phyloP scores from a whole-genome alignment of 352 stramenopile genomes.

The Phytophthora boehmeriae region DNA sequence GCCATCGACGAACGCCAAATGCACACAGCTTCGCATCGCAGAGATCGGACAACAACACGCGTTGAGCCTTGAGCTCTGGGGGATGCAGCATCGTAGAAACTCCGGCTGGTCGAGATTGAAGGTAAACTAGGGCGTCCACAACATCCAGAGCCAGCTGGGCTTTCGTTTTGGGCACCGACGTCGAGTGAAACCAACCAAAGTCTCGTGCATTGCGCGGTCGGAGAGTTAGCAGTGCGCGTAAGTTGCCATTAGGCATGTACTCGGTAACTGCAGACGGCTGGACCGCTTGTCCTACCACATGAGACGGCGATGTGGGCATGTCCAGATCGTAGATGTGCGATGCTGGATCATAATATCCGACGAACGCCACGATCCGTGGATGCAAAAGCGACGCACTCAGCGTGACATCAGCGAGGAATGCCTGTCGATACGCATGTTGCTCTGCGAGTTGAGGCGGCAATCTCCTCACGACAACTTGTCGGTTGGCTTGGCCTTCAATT shows the following conservation, averaged over 20 bases:
- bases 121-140: slow-evolving; percentile 53
- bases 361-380: slow-evolving; percentile 41
- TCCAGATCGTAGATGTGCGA: slow-evolving; percentile 29
- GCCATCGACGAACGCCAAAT: slow-evolving; percentile 40
- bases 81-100: slow-evolving; percentile 25
- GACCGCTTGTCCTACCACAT: slow-evolving; percentile 9
- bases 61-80: slow-evolving; percentile 45
- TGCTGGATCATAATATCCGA: slow-evolving; percentile 40
- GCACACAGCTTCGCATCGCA: slow-evolving; percentile 61
- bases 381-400: slow-evolving; percentile 36
- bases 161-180: slow-evolving; percentile 33
- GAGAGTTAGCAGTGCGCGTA: slow-evolving; percentile 40
- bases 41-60: slow-evolving; percentile 46
- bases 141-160: slow-evolving; percentile 50
- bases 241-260: slow-evolving; percentile 49
- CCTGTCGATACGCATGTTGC: slow-evolving; percentile 29
- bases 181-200: slow-evolving; percentile 43
- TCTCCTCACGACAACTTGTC: slow-evolving; percentile 32
- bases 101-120: slow-evolving; percentile 41
- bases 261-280: slow-evolving; percentile 49
- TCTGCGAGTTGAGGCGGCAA: slow-evolving; percentile 25
- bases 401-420: slow-evolving; percentile 46
- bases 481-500: slow-evolving; percentile 29
- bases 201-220: slow-evolving; percentile 28
- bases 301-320: slow-evolving; percentile 22